Evolutionary conservation across 2,329 filamentous ascomycete species (phyloP).

Genomic region (Phialophora tarda): DNA sequence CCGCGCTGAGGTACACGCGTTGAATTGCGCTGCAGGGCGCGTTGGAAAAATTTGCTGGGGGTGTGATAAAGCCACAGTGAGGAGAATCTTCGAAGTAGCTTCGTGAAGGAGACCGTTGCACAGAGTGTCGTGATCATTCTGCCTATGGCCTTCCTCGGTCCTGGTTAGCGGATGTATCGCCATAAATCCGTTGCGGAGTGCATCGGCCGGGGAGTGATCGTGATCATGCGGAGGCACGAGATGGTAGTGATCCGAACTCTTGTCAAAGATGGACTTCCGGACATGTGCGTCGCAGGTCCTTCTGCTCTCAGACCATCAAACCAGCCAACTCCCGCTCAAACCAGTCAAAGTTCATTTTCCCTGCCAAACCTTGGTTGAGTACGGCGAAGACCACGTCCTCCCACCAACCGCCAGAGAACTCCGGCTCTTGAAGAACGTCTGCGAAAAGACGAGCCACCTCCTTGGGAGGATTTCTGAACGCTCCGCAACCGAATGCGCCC

Average conservation of each 20-base stretch:
- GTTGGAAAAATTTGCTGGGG: too few relatives aligned
- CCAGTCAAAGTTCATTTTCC: conserved; percentile 36
- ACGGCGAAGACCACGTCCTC: conserved; percentile 69
- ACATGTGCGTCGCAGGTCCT: neutral
- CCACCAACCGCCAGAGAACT: conserved; percentile 71
- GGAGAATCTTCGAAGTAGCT: neutral
- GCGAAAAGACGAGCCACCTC: conserved; percentile 69
- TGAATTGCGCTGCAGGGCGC: too few relatives aligned
- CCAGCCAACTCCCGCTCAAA: conserved; percentile 35
- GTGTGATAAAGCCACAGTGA: neutral
- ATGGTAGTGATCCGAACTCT: neutral
- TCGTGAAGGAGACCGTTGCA: neutral
- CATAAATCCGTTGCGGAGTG: neutral
- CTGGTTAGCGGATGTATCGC: neutral
- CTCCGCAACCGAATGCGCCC: conserved; percentile 72
- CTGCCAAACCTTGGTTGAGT: conserved; percentile 44
- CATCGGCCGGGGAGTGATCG: neutral
- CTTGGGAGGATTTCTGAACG: conserved; percentile 65
- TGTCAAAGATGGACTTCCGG: neutral
- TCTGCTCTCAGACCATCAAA: conserved; percentile 24
- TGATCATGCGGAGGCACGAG: neutral
- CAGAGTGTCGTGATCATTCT: neutral
- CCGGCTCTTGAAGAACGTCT: conserved; percentile 64
- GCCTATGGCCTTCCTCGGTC: conserved; percentile 1
- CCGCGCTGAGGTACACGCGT: too few relatives aligned